Evolutionary conservation across 1,139 yeast genomes (phyloP), one percentile per base, ranked within the genome.

Genomic region (Lodderomyces jiufengensis): DNA sequence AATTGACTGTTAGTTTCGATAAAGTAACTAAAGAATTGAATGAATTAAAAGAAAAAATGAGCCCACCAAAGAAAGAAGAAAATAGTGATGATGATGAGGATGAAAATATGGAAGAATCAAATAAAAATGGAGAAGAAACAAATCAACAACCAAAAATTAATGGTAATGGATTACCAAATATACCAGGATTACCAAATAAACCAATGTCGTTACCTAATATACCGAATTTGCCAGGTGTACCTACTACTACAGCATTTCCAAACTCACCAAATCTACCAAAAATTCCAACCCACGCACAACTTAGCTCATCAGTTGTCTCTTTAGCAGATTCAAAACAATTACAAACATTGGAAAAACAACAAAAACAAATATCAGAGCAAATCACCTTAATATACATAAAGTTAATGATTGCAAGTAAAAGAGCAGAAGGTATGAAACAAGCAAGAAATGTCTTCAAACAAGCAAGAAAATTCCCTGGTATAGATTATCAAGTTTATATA

Each of bases 401-500:
- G 36, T 70, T 73, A 36, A 77, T 82, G 83, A 73, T 73, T 51
- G 66, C 81, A 10, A 64, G 75, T 47, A 82, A 80, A 50, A 63
- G 87, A 45, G 51, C 76, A n/a, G 66, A 69, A 30, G 84, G 85
- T 3, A 75, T 86, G 34, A 73, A 81, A 38, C 90, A 83, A 42
- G 85, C 94, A 7, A 72, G 97, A 43, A 63, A 72, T 30, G 66
- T 82, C 2, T 83, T 83, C 52, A 73, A 84, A 37, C 73, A 70
- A 44, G 79, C 80, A 27, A 61, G 77, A 39, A 72, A 75, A 47
- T 70, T 73, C 46, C 66, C 68, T 22, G 59, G 65, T 9, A 61
- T 84, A 31, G 83, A 95, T 0, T 78, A 79, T 62, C 87, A 85
- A 46, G 73, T 92, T 23, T 92, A 75, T 56, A 80, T 82, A 20